Base-by-base conservation (phyloP, 495 filamentous ascomycete genomes). In the Terfezia claveryi region DNA sequence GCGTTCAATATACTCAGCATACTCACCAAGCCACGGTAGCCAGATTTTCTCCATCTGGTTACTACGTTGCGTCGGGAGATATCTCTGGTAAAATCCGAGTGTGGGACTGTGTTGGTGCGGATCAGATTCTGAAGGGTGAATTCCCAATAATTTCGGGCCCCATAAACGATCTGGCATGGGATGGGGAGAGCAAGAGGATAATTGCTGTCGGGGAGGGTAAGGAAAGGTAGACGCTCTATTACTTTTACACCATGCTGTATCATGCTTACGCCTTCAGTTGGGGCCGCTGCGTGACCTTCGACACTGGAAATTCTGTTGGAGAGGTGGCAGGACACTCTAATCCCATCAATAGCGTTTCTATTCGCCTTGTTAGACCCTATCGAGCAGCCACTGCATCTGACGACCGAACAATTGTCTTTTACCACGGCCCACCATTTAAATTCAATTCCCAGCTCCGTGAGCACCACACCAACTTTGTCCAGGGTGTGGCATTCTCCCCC, bases 111-210 rank as follows among this genome's bases (percentile, higher is more conserved):
- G 67, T 71, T 50, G 74, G 76, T 14, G 73, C 76, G 27, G 74
- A 75, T 17, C 57, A 64, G 37, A 67, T 71, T 50, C 77, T 74
- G 54, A 79, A 78, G 74, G 82, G 88, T 54, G 91, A 96, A 67
- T 96, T 94, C 68, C 77, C 78, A 58, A 94, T 95, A 66, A 86
- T 96, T 59, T 88, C 85, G 53, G 92, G 91, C 37, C 81, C 85
- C 50, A 93, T 98, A 67, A 91, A 91, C 66, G 91, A 96, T 65
- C 72, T 98, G 51, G 87, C 89, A 10, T 98, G 91, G 88, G 91
- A 96, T 66, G 92, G 89, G 50, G 91, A 98, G 67, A 88, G 83
- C 52, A 87, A 94, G 70, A 82, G 91, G 23, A 83, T 98, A 53
- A 93, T 95, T 58, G 92, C 89, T 10, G 92, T 96, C 17, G 91